phyloP scores from a whole-genome alignment of 192 early-diverging fungal species.

The Entrophospora sp. region DNA sequence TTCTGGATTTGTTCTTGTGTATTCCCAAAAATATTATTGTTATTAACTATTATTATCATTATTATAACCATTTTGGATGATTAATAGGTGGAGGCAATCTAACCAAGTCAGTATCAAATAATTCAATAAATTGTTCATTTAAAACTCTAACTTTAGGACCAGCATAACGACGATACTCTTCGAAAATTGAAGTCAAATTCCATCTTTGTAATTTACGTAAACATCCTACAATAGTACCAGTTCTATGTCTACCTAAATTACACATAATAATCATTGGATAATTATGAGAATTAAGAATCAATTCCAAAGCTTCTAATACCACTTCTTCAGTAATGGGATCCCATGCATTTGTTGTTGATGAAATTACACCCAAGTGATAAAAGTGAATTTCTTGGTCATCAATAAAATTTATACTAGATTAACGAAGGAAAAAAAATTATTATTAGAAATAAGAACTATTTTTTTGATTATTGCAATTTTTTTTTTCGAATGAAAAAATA shows the following conservation, averaged over 20 bases:
- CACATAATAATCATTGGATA: constrained; percentile 99
- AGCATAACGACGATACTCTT: constrained; percentile 93
- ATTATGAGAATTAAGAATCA: constrained; percentile 78
- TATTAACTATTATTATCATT: no score
- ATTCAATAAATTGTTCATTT: constrained; percentile 91
- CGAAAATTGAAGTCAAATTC: constrained; percentile 98
- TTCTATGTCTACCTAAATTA: constrained; percentile 93
- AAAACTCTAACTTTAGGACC: constrained; percentile 95
- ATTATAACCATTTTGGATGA: constrained; percentile 66
- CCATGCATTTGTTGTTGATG: constrained; percentile 84
- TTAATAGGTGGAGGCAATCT: constrained; percentile 65
- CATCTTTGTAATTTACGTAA: constrained; percentile 94
- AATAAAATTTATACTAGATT: constrained; percentile 82
- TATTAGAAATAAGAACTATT: no score
- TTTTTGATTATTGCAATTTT: no score
- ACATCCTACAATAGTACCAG: constrained; percentile 97
- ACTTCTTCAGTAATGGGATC: constrained; percentile 98
- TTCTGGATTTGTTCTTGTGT: no score
- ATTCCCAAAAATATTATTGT: no score
- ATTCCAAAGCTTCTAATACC: constrained; percentile 79
- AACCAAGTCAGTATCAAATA: constrained; percentile 97
- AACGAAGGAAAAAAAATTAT: background rate
- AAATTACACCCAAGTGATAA: constrained; percentile 80
- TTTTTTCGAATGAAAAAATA: background rate
- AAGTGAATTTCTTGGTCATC: constrained; percentile 97